phyloP scores from a whole-genome alignment of 805 yeast species.

The Starmerella apis region DNA sequence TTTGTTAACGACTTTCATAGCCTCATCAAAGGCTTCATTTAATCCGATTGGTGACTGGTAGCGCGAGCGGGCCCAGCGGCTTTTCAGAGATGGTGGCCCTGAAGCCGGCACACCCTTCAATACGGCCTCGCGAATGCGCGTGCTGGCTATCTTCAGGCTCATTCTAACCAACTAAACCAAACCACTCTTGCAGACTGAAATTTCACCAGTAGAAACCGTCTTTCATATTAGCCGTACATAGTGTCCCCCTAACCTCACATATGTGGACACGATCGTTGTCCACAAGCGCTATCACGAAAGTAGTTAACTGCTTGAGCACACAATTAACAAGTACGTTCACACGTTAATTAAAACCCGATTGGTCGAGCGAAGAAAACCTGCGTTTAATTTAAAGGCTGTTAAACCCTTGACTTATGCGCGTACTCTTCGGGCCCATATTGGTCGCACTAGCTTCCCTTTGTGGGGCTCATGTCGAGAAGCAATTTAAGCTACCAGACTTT shows the following conservation, averaged over 20 bases:
- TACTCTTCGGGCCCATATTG: neutral
- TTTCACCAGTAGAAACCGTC: neutral
- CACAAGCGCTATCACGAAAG: no score
- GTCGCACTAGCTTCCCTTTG: neutral
- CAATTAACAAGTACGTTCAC: neutral
- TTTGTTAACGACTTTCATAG: slow-evolving; percentile 48
- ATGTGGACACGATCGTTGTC: neutral
- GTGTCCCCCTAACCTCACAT: neutral
- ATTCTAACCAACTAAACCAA: neutral
- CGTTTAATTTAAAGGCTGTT: neutral
- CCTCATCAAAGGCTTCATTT: slow-evolving; percentile 59
- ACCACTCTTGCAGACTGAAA: neutral
- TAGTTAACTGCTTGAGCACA: no score
- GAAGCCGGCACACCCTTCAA: slow-evolving; percentile 25
- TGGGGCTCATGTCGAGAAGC: slow-evolving; percentile 6
- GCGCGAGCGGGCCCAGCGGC: slow-evolving; percentile 28
- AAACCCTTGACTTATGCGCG: neutral
- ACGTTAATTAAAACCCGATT: no score
- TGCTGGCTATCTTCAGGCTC: slow-evolving; percentile 23
- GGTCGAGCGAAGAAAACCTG: no score
- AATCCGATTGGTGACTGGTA: slow-evolving; percentile 63
- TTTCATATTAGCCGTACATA: neutral
- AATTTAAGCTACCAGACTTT: slow-evolving; percentile 8
- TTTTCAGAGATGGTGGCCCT: slow-evolving; percentile 26
- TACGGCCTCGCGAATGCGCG: slow-evolving; percentile 26